A percentile compares a stretch with the other conserved stretches of the same genome.
Evolutionary conservation across 2,329 filamentous ascomycete genomes (phyloP).

Genomic region (Ophiognomonia clavigignenti-juglandacearum): DNA sequence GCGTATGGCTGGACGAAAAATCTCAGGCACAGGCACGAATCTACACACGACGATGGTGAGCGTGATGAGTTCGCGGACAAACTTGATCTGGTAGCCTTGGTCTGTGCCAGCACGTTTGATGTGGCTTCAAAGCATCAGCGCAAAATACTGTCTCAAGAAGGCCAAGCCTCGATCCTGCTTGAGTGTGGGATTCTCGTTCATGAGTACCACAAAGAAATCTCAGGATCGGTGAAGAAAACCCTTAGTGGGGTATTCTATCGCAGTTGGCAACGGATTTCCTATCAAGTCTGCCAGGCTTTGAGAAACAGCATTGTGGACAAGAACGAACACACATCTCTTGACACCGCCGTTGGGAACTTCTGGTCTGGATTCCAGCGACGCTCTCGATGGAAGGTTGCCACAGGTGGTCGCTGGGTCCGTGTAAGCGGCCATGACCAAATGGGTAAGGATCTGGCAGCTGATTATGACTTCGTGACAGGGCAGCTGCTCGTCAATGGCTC

Average conservation of each 20-base stretch:
- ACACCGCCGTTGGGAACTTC: constrained; percentile 21
- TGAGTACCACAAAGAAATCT: constrained; percentile 1
- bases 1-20: constrained; percentile 34
- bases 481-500: constrained; percentile 47
- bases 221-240: not conserved
- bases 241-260: constrained; percentile 18
- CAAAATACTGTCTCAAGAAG: constrained; percentile 20
- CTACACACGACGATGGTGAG: constrained; percentile 21
- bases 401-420: constrained; percentile 20
- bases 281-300: constrained; percentile 18
- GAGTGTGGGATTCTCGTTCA: constrained; percentile 12
- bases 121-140: constrained; percentile 29
- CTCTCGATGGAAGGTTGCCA: constrained; percentile 1
- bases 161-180: constrained; percentile 28
- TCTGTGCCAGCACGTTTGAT: constrained; percentile 40
- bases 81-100: constrained; percentile 34
- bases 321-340: constrained; percentile 9
- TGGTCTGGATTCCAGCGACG: constrained; percentile 23
- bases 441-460: constrained; percentile 24
- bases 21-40: constrained; percentile 25
- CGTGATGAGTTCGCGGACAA: constrained; percentile 27
- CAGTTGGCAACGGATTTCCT: constrained; percentile 24
- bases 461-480: constrained; percentile 47
- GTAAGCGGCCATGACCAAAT: not conserved
- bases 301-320: constrained; percentile 7